Percentiles rank a stretch among this genome's conserved stretches.
These are phyloP conservation scores for Suhomyces kilbournensis DNA, from an alignment of 805 yeast species.

Conservation along the genomic window DNA sequence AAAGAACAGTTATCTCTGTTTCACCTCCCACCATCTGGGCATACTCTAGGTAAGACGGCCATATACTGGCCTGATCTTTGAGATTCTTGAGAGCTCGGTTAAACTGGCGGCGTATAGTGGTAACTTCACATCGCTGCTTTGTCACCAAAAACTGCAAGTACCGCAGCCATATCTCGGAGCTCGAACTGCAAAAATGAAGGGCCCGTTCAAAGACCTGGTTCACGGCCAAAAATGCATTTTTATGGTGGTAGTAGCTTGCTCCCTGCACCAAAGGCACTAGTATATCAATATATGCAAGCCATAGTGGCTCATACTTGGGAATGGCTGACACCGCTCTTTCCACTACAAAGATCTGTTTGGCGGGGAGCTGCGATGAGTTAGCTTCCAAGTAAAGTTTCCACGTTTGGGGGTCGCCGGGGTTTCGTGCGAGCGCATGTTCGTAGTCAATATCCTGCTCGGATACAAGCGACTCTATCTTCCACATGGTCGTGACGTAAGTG, in stretches of 20 bases:
- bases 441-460: constrained; percentile 24
- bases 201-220: constrained; percentile 47
- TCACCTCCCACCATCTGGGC: constrained; percentile 47
- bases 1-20: constrained; percentile 23
- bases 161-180: constrained; percentile 51
- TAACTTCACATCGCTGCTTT: constrained; percentile 28
- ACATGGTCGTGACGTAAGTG: neutral
- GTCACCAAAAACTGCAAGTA: constrained; percentile 44
- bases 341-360: constrained; percentile 44
- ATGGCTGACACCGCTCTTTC: constrained; percentile 49
- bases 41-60: constrained; percentile 52
- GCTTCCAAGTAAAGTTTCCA: constrained; percentile 45
- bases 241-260: constrained; percentile 25
- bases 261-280: constrained; percentile 16
- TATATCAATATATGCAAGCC: constrained; percentile 49
- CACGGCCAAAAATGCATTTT: constrained; percentile 31
- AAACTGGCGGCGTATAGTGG: constrained; percentile 42
- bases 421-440: constrained; percentile 35
- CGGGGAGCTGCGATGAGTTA: constrained; percentile 11
- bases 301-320: constrained; percentile 49
- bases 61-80: constrained; percentile 44
- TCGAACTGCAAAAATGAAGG: constrained; percentile 39
- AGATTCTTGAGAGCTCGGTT: constrained; percentile 45
- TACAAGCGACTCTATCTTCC: neutral
- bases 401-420: constrained; percentile 27